Conservation (phyloP, 257 asterid genomes). For the Salvia rosmarinus region DNA sequence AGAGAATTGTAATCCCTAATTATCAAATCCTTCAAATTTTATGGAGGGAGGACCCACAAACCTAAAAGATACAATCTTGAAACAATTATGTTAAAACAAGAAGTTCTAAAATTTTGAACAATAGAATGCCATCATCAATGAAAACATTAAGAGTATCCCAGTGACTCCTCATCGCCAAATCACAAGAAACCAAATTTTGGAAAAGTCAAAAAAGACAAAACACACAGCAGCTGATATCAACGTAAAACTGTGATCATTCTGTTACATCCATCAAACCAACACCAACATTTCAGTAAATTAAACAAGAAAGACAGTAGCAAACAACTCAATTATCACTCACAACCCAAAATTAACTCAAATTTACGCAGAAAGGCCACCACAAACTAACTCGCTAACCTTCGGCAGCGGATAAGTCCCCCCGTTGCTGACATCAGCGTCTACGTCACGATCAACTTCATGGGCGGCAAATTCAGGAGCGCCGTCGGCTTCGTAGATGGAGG, state of each 20-base stretch:
- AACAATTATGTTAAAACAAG: slow-evolving; percentile 14
- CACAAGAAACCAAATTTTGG: neutral
- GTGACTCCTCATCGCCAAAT: neutral
- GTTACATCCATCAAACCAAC: neutral
- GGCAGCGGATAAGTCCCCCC: slow-evolving; percentile 38
- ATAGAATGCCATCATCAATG: neutral
- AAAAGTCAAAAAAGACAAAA: neutral
- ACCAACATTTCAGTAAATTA: slow-evolving; percentile 6
- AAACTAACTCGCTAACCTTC: slow-evolving; percentile 38
- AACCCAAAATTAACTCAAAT: slow-evolving; percentile 22
- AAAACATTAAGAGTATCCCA: neutral
- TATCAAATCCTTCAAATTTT: slow-evolving; percentile 6
- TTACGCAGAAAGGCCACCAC: neutral
- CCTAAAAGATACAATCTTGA: neutral
- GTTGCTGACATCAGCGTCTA: slow-evolving; percentile 35
- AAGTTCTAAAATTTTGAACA: slow-evolving; percentile 13
- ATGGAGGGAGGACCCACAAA: neutral
- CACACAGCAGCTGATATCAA: neutral
- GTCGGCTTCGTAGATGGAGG: slow-evolving; percentile 47
- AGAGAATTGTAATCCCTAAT: neutral
- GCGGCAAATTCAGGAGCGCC: slow-evolving; percentile 16
- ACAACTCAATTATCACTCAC: slow-evolving; percentile 19
- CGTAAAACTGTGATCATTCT: neutral
- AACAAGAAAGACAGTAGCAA: slow-evolving; percentile 19
- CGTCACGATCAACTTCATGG: slow-evolving; percentile 39